These are phyloP conservation scores for Gracilariopsis chorda DNA, from an alignment of 23 red algal genomes.

Conservation along the genomic window DNA sequence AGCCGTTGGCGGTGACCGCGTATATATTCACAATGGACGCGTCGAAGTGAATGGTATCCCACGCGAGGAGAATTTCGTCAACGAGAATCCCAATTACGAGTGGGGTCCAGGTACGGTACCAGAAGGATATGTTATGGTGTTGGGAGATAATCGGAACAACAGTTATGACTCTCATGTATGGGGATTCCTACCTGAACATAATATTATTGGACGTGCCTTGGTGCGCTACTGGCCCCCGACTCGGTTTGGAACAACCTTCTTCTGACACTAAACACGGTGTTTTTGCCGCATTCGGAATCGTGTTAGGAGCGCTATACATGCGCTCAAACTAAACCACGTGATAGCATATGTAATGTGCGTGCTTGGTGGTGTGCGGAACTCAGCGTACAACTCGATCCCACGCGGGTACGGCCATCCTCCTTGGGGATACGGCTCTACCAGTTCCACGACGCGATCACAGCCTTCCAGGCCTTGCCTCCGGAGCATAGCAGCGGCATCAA, in stretches of 20 bases:
- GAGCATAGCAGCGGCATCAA: constrained; percentile 33
- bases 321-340: constrained; percentile 65
- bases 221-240: constrained; percentile 92
- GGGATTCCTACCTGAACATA: constrained; percentile 88
- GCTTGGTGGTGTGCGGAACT: constrained; percentile 56
- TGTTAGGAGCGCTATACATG: constrained; percentile 29
- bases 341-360: constrained; percentile 61
- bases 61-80: constrained; percentile 62
- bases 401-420: constrained; percentile 49
- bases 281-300: constrained; percentile 15
- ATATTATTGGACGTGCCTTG: constrained; percentile 92
- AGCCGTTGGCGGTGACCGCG: constrained; percentile 75
- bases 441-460: constrained; percentile 36
- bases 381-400: background rate
- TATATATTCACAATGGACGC: constrained; percentile 68
- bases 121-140: constrained; percentile 80
- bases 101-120: constrained; percentile 93
- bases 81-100: constrained; percentile 78
- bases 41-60: constrained; percentile 76
- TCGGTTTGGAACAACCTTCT: constrained; percentile 69
- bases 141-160: constrained; percentile 98
- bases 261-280: background rate
- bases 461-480: background rate
- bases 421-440: constrained; percentile 7
- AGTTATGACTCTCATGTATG: constrained; percentile 96